These are phyloP conservation scores for Gautieria morchelliformis DNA, from an alignment of 768 basidiomycete genomes.

Conservation along the genomic window DNA sequence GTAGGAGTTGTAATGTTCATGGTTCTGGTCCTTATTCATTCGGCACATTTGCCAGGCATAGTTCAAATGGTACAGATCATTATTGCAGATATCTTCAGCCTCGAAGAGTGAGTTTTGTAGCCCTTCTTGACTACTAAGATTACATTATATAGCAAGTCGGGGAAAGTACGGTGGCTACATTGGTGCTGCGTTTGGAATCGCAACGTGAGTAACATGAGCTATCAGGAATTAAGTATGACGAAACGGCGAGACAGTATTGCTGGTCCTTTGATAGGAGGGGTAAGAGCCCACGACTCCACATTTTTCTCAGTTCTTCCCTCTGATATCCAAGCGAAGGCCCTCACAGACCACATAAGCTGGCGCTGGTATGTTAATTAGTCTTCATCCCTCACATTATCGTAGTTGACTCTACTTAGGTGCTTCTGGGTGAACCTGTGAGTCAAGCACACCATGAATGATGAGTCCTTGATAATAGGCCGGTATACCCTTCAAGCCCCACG, in stretches of 20 bases:
- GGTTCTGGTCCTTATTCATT: not conserved
- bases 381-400: not conserved
- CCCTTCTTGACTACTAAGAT: not conserved
- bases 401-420: slow-evolving; percentile 9
- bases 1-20: slow-evolving; percentile 15
- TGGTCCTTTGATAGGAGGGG: slow-evolving; percentile 34
- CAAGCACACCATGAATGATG: slow-evolving; percentile 8
- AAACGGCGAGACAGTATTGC: slow-evolving; percentile 20
- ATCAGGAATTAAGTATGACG: not conserved
- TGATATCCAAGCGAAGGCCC: slow-evolving; percentile 13
- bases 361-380: slow-evolving; percentile 26
- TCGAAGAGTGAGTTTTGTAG: slow-evolving; percentile 20
- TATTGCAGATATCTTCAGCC: slow-evolving; percentile 30
- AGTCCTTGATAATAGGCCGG: slow-evolving; percentile 2
- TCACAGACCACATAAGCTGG: slow-evolving; percentile 30
- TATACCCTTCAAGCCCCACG: slow-evolving; percentile 43
- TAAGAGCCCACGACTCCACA: slow-evolving; percentile 10
- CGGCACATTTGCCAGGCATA: not conserved
- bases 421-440: slow-evolving; percentile 1
- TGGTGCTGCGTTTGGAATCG: slow-evolving; percentile 31
- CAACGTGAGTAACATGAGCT: slow-evolving; percentile 17
- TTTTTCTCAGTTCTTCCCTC: not conserved
- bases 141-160: slow-evolving; percentile 16
- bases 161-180: slow-evolving; percentile 30
- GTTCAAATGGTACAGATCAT: slow-evolving; percentile 28